Evolutionary conservation across 78 protist species (phyloP), one percentile per base, ranked within the genome.

Genomic region (Paulinella micropora): DNA sequence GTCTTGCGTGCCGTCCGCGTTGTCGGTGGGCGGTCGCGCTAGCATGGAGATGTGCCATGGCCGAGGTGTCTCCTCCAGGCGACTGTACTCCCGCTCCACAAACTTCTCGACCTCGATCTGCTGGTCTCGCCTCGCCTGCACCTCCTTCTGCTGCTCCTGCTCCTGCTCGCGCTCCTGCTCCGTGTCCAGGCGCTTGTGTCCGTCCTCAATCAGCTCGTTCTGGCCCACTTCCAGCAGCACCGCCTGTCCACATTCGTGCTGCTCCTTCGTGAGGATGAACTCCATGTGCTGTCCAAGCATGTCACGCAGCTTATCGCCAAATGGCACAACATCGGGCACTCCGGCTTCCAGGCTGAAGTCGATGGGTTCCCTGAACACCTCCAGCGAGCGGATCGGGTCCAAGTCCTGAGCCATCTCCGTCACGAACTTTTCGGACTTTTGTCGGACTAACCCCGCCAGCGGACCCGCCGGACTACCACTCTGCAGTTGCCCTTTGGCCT

Each of bases 121-220:
- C 37, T 82, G 86, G 3, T 82, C 86, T 0, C 86, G 86, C 51
- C 64, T 1, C 4, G 87, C 64, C 2, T 39, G 31, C n/a, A 39
- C 64, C 37, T 84, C 81, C 81, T 67, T 83, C 37, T 84, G 36
- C n/a, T n/a, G n/a, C n/a, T n/a, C n/a, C n/a, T n/a, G n/a, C n/a
- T n/a, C n/a, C n/a, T n/a, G n/a, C n/a, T n/a, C 91, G 0, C 37
- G 69, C 86, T 89, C 91, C 41, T 89, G 87, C 87, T 89, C 88
- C n/a, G 34, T 34, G 38, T 84, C 91, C 41, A 29, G 73, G 73
- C n/a, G n/a, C n/a, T 39, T 37, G 88, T 3, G 23, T 1, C 28
- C 34, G 41, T 82, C 40, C 36, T n/a, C 37, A 2, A 82, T 29
- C 39, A 36, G 36, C 86, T 2, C 86, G n/a, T 26, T 28, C 2